Evolutionary conservation across 441 rosid genomes (phyloP).

Genomic region (Aleurites moluccanus): DNA sequence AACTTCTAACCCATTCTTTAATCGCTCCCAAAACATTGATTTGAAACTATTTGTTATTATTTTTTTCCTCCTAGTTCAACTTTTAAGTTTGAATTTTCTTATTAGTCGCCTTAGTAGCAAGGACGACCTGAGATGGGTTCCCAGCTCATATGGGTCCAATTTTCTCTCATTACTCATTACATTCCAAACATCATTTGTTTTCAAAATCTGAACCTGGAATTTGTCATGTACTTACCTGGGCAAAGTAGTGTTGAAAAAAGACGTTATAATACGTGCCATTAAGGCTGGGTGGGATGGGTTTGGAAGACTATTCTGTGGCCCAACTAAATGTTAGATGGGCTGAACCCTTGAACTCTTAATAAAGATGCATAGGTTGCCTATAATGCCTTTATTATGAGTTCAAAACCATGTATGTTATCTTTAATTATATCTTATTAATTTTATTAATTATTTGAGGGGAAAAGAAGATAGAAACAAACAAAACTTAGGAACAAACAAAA

Average conservation of each 20-base stretch:
- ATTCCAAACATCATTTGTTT: slow-evolving; percentile 7
- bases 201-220: slow-evolving; percentile 19
- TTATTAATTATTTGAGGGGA: not conserved
- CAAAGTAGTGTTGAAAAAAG: not conserved
- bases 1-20: too few relatives aligned
- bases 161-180: not conserved
- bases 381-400: too few relatives aligned
- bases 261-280: not conserved
- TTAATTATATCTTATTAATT: too few relatives aligned
- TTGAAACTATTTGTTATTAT: too few relatives aligned
- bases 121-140: not conserved
- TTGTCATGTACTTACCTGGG: slow-evolving; percentile 20
- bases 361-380: too few relatives aligned
- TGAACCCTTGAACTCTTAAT: too few relatives aligned
- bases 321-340: not conserved
- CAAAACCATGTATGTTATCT: too few relatives aligned
- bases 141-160: slow-evolving; percentile 16
- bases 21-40: too few relatives aligned
- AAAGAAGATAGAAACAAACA: not conserved
- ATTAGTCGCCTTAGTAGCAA: not conserved
- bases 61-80: not conserved
- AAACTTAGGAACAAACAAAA: not conserved
- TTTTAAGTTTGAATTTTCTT: not conserved
- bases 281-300: not conserved
- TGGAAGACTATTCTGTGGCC: not conserved